These are phyloP conservation scores for Coemansia sp. DNA, from an alignment of 192 early-diverging fungal genomes.

Conservation along the genomic window DNA sequence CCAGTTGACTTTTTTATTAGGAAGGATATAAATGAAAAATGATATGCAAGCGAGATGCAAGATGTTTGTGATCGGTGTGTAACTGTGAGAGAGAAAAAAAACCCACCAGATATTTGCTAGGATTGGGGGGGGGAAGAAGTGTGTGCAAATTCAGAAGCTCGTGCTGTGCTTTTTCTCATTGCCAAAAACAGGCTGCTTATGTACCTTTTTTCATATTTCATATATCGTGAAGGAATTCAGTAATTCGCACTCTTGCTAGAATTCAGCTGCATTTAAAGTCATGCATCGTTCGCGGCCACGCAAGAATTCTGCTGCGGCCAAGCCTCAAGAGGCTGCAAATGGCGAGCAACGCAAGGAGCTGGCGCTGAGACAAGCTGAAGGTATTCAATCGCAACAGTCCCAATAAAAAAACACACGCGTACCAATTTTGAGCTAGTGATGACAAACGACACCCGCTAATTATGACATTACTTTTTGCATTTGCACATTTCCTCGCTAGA, in stretches of 20 bases:
- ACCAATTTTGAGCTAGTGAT: neutral
- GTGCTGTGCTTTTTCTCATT: neutral
- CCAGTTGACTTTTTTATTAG: neutral
- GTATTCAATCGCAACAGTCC: constrained; percentile 12
- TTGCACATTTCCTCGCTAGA: constrained; percentile 25
- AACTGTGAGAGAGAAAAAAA: neutral
- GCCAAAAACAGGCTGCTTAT: neutral
- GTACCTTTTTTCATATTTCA: neutral
- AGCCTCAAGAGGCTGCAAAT: constrained; percentile 1
- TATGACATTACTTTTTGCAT: neutral
- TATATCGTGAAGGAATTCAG: neutral
- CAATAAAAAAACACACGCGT: neutral
- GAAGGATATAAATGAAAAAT: neutral
- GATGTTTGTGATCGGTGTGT: neutral
- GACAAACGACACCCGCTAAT: neutral
- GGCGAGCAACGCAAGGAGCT: constrained; percentile 52
- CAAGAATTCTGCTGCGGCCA: constrained; percentile 6
- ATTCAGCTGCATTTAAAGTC: neutral
- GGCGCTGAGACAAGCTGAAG: constrained; percentile 49
- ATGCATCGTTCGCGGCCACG: constrained; percentile 32
- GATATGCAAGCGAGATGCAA: neutral
- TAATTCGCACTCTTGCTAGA: neutral
- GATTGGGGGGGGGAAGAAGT: neutral
- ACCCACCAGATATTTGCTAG: neutral
- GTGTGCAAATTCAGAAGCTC: neutral